Percentiles rank a stretch among this genome's conserved stretches.
These are phyloP conservation scores for Emericellopsis atlantica DNA, from an alignment of 2,329 filamentous ascomycete genomes.

Conservation along the genomic window DNA sequence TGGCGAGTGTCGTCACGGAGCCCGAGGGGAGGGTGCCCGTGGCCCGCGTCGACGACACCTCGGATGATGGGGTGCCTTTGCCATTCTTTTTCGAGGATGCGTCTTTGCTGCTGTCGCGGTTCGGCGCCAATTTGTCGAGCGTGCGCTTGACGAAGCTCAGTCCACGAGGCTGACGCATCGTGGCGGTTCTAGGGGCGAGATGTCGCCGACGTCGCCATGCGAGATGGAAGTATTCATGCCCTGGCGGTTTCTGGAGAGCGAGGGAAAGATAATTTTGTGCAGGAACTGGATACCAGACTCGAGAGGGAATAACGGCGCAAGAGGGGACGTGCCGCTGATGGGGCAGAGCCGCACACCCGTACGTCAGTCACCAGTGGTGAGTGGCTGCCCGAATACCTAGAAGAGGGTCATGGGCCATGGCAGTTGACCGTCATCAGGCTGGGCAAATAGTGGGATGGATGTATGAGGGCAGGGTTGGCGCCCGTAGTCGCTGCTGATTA, in stretches of 20 bases:
- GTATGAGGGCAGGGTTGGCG: too few relatives aligned
- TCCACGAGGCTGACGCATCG: not conserved
- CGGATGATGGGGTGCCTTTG: not conserved
- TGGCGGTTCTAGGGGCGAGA: not conserved
- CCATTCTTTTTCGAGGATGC: not conserved
- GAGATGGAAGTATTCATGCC: not conserved
- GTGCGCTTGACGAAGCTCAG: constrained; percentile 1
- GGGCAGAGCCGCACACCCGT: too few relatives aligned
- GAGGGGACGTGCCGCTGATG: too few relatives aligned
- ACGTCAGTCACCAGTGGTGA: too few relatives aligned
- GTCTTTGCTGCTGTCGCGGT: not conserved
- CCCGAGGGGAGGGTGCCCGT: not conserved
- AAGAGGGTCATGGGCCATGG: too few relatives aligned
- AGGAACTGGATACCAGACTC: too few relatives aligned
- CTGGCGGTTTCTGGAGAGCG: not conserved
- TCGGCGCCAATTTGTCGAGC: not conserved
- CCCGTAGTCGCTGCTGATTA: too few relatives aligned
- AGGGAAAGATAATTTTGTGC: too few relatives aligned
- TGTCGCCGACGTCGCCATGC: not conserved
- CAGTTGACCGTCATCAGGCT: too few relatives aligned
- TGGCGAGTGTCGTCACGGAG: constrained; percentile 1
- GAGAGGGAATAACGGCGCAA: too few relatives aligned
- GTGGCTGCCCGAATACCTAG: too few relatives aligned
- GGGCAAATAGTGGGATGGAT: too few relatives aligned
- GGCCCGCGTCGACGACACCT: not conserved